phyloP scores from a whole-genome alignment of 331 rosid species.

The Telfairia occidentalis region DNA sequence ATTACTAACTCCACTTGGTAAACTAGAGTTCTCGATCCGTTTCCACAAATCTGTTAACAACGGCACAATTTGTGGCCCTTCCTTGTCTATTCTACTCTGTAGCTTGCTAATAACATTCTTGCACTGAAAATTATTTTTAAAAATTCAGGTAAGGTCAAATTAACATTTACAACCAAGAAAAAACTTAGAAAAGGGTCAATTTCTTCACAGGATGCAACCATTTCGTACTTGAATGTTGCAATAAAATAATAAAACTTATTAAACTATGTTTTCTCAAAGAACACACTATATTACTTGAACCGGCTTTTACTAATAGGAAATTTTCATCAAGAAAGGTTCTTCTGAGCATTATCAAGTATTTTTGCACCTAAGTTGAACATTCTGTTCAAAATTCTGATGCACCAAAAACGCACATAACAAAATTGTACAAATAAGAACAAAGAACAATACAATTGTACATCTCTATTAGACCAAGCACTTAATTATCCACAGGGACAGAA shows the following conservation, averaged over 20 bases:
- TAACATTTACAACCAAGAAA: background rate
- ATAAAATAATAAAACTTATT: background rate
- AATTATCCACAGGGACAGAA: background rate
- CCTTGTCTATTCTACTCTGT: constrained; percentile 82
- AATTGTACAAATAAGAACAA: background rate
- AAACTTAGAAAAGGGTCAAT: constrained; percentile 3
- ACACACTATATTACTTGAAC: background rate
- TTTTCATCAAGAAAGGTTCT: background rate
- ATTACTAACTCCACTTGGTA: constrained; percentile 48
- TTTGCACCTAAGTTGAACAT: background rate
- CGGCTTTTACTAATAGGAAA: background rate
- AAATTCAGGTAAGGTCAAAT: constrained; percentile 18
- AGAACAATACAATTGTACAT: background rate
- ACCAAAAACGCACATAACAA: background rate
- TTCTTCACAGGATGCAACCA: background rate
- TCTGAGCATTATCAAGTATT: background rate
- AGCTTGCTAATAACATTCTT: constrained; percentile 91
- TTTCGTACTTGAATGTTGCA: background rate
- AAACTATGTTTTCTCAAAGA: background rate
- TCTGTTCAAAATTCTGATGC: background rate
- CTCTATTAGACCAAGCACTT: background rate
- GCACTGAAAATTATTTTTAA: constrained; percentile 47
- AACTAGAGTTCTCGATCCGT: constrained; percentile 62
- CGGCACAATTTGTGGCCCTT: constrained; percentile 90
- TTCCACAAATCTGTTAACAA: constrained; percentile 90